Conservation (phyloP, 2,329 filamentous ascomycete species). For the Pseudogymnoascus sp. region DNA sequence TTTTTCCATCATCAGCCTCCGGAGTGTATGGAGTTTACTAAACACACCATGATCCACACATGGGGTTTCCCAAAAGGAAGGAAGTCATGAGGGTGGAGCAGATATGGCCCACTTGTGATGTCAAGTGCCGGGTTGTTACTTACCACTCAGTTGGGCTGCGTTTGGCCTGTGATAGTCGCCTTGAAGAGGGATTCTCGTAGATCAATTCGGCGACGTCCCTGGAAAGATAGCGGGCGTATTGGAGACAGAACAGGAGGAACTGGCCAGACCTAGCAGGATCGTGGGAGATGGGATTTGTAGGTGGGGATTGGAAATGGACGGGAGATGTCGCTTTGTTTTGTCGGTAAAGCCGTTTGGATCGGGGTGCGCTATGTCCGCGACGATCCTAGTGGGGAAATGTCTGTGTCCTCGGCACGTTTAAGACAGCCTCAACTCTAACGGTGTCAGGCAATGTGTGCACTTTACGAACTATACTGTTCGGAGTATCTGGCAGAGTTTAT, state of each 20-base stretch:
- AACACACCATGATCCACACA: not conserved
- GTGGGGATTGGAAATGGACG: not conserved
- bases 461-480: not conserved
- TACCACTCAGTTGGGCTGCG: not conserved
- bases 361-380: conserved; percentile 6
- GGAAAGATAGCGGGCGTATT: not conserved
- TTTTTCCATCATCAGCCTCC: conserved; percentile 4
- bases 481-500: not conserved
- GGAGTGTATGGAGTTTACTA: not conserved
- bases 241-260: not conserved
- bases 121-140: not conserved
- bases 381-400: conserved; percentile 6
- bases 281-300: not conserved
- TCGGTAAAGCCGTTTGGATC: conserved; percentile 4
- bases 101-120: conserved; percentile 7
- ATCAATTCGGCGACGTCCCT: not conserved
- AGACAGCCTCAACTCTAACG: conserved; percentile 2
- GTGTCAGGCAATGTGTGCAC: not conserved
- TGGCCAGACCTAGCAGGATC: not conserved
- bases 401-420: conserved; percentile 7
- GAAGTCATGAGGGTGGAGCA: not conserved
- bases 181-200: not conserved
- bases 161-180: conserved; percentile 3
- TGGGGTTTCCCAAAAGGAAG: not conserved
- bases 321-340: conserved; percentile 6